Conservation (phyloP, 228 moss, liverwort and hornwort genomes). For the Sphagnum fallax region DNA sequence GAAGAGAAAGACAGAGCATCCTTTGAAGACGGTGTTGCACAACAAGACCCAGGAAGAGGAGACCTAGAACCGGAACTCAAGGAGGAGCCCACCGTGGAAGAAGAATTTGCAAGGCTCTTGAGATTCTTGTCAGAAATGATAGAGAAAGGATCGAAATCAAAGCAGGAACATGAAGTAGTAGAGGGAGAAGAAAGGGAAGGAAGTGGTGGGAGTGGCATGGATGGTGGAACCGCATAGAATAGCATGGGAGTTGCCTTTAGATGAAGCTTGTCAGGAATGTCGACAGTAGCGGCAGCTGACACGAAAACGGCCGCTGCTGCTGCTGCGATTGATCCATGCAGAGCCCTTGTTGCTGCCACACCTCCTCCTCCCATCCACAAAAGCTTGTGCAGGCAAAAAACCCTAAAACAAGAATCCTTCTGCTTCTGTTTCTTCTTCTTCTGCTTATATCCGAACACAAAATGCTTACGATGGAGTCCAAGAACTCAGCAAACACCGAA, state of each 20-base stretch:
- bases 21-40: neutral
- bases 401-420: neutral
- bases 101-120: too few species aligned
- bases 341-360: conserved; percentile 18
- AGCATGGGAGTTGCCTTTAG: conserved; percentile 48
- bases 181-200: conserved; percentile 25
- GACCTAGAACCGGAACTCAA: too few species aligned
- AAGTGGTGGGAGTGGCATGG: conserved; percentile 50
- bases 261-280: conserved; percentile 62
- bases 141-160: conserved; percentile 6
- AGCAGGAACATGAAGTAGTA: conserved; percentile 13
- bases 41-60: neutral
- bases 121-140: conserved; percentile 8
- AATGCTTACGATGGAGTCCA: too few species aligned
- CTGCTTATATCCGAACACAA: too few species aligned
- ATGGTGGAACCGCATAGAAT: conserved; percentile 47
- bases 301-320: conserved; percentile 69
- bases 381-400: neutral
- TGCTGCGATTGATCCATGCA: conserved; percentile 37
- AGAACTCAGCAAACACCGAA: too few species aligned
- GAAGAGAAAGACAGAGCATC: neutral
- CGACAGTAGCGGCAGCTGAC: conserved; percentile 50
- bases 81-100: too few species aligned
- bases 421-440: neutral
- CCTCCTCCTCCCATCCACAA: conserved; percentile 41